phyloP scores from a whole-genome alignment of 805 yeast species.

The Spathaspora hagerdaliae region DNA sequence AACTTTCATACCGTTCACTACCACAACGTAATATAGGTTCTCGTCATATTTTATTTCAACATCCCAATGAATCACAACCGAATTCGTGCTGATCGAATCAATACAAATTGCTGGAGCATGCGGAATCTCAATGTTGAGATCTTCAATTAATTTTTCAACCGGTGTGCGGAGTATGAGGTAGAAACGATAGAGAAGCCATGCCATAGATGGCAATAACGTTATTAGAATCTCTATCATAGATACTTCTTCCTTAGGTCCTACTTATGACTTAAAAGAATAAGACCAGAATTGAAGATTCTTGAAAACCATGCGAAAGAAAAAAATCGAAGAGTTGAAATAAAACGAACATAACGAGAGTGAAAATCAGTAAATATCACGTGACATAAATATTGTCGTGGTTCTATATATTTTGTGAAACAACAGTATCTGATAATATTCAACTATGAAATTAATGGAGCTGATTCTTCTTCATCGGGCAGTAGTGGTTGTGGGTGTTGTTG shows the following conservation, averaged over 20 bases:
- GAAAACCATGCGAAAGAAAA: not conserved
- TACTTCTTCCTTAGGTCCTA: no score
- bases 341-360: not conserved
- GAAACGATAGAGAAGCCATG: conserved; percentile 40
- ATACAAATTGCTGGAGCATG: conserved; percentile 51
- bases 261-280: no score
- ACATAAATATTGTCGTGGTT: not conserved
- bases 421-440: no score
- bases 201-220: conserved; percentile 30
- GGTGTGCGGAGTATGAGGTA: conserved; percentile 39
- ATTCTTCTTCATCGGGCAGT: not conserved
- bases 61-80: conserved; percentile 58
- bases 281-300: not conserved
- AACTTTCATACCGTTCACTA: conserved; percentile 32
- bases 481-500: not conserved
- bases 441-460: no score
- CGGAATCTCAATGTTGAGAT: conserved; percentile 52
- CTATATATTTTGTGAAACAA: no score
- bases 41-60: conserved; percentile 26
- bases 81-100: conserved; percentile 44
- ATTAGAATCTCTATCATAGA: conserved; percentile 30
- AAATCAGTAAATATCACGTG: not conserved
- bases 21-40: conserved; percentile 26
- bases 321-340: not conserved
- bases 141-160: conserved; percentile 41